Evolutionary conservation across 768 basidiomycete species (phyloP), one percentile per base, ranked within the genome.

Genomic region (Mycena rebaudengoi): DNA sequence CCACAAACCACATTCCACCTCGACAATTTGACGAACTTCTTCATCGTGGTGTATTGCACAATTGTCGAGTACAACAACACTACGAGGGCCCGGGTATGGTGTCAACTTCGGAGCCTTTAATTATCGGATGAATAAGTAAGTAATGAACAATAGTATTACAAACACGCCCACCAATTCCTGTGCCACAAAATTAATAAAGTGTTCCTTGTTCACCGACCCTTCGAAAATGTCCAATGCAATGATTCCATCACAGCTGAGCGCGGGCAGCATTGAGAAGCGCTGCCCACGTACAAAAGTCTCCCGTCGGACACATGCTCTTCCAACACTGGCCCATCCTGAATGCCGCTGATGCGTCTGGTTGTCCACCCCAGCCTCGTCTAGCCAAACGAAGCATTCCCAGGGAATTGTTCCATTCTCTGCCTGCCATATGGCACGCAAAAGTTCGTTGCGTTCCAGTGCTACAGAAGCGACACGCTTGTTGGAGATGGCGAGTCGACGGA

Each of bases 11-110:
- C 71, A 71, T 64, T 73, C 64, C 26, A 60, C 75, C 44, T 69
- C 71, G 25, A 80, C 69, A n/a, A 79, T 63, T 1, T 60, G 32
- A 1, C 71, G 68, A n/a, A 82, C 60, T 5, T 77, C 78, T n/a
- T 76, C 74, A 44, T 74, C 71, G 29, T 82, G 79, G 62, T 83
- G 80, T 46, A 82, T 82, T 2, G 69, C 56, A 48, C 79, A 80
- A 60, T 82, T 82, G 45, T 82, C 76, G 35, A 82, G 56, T 2
- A 83, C 70, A 26, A 82, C 69, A 5, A 80, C 71, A 64, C 80
- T 82, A 13, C 64, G 55, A 8, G 67, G 65, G 3, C 67, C 73
- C 0, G 79, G 79, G 69, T 73, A 83, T 20, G 79, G 79, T 23
- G 70, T 78, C 25, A 76, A 54, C 23, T 65, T 57, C 23, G 73